phyloP scores from a whole-genome alignment of 768 basidiomycete species.

The Macrolepiota albuminosa region DNA sequence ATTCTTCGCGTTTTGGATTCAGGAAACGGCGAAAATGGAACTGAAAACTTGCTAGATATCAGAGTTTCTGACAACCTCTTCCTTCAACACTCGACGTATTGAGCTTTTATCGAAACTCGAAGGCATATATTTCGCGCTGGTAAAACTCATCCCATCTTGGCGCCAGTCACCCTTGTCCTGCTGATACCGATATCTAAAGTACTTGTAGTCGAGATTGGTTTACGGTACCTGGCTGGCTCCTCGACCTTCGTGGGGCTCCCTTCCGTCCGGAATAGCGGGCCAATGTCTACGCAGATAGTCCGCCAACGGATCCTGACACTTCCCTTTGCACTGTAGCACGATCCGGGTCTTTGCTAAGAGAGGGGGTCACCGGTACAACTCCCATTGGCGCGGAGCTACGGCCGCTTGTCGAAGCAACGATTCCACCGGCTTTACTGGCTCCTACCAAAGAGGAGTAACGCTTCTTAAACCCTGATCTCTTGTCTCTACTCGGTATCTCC shows the following conservation, averaged over 20 bases:
- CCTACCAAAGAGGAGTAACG: constrained; percentile 26
- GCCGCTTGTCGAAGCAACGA: constrained; percentile 6
- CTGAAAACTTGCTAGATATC: neutral
- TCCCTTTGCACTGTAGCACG: constrained; percentile 51
- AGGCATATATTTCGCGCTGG: constrained; percentile 2
- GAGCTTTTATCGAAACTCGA: neutral
- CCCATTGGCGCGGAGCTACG: constrained; percentile 11
- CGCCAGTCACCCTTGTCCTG: constrained; percentile 9
- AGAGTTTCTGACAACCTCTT: neutral
- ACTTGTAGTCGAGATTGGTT: constrained; percentile 10
- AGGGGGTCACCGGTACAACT: constrained; percentile 59
- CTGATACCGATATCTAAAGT: neutral
- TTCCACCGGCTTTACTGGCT: neutral
- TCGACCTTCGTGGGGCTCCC: constrained; percentile 3
- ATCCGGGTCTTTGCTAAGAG: constrained; percentile 59
- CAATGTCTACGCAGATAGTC: neutral
- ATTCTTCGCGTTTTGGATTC: neutral
- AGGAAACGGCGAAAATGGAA: neutral
- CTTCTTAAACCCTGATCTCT: constrained; percentile 43
- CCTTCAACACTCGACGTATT: neutral
- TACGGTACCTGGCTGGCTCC: constrained; percentile 10
- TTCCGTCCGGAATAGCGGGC: neutral
- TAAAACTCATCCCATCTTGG: constrained; percentile 36
- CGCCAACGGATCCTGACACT: constrained; percentile 29
- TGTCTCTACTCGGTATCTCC: constrained; percentile 41